These are phyloP conservation scores for Apiospora malaysiana DNA, from an alignment of 2,329 filamentous ascomycete species.

Conservation along the genomic window DNA sequence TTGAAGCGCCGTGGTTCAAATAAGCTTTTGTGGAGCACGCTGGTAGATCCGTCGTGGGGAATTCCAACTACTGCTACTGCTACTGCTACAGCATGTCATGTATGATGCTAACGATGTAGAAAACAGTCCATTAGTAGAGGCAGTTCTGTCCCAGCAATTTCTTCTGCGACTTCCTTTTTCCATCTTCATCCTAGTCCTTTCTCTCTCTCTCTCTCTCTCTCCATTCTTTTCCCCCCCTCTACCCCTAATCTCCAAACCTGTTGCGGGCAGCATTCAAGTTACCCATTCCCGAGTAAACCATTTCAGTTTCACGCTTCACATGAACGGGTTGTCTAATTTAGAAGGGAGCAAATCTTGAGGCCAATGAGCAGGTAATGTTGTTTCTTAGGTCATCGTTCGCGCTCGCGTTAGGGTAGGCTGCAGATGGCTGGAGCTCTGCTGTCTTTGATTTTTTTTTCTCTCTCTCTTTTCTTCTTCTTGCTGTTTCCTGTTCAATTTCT, in stretches of 20 bases:
- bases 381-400: neutral
- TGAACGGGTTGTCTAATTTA: neutral
- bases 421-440: neutral
- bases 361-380: neutral
- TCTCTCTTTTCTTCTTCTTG: too few relatives aligned
- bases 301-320: neutral
- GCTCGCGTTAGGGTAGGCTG: neutral
- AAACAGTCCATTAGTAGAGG: neutral
- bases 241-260: neutral
- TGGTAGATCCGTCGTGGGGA: slow-evolving; percentile 17
- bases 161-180: neutral
- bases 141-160: neutral
- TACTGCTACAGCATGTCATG: neutral
- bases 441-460: too few relatives aligned
- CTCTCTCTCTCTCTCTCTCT: neutral
- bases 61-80: neutral
- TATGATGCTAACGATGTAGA: neutral
- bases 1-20: slow-evolving; percentile 9
- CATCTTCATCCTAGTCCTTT: neutral
- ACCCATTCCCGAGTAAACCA: neutral
- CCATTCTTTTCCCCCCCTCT: neutral
- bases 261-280: neutral
- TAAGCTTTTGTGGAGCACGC: slow-evolving; percentile 20
- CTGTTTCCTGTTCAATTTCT: too few relatives aligned
- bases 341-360: neutral